These are phyloP conservation scores for Ailanthus altissimus DNA, from an alignment of 345 rosid genomes.

Conservation along the genomic window DNA sequence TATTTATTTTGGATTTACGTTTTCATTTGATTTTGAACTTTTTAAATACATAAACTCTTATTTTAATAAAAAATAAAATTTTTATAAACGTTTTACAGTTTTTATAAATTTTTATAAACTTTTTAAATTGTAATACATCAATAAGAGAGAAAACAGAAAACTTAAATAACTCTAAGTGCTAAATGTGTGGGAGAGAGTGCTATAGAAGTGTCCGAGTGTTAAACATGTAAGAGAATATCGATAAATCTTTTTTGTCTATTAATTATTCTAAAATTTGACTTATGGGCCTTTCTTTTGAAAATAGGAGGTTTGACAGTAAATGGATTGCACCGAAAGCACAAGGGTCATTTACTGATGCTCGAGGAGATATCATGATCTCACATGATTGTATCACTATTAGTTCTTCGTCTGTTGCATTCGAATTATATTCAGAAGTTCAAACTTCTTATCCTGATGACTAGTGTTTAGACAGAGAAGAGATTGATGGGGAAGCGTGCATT, in stretches of 20 bases:
- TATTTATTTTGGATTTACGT: too few species aligned
- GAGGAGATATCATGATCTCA: constrained; percentile 92
- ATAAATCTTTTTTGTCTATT: constrained; percentile 22
- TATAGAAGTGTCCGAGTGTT: too few species aligned
- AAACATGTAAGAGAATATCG: too few species aligned
- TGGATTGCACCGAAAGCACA: constrained; percentile 98
- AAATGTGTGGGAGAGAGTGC: too few species aligned
- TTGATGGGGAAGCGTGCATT: constrained; percentile 36
- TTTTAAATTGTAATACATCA: too few species aligned
- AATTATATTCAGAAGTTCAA: constrained; percentile 68
- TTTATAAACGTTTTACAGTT: too few species aligned
- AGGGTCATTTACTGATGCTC: constrained; percentile 94
- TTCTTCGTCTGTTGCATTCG: constrained; percentile 90
- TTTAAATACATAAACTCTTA: too few species aligned
- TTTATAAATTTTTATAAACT: too few species aligned
- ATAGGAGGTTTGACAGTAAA: constrained; percentile 94
- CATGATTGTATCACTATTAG: constrained; percentile 77
- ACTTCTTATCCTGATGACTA: constrained; percentile 72
- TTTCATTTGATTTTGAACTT: too few species aligned
- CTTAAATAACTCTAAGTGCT: too few species aligned
- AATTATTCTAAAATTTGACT: constrained; percentile 21
- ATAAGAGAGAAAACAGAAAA: too few species aligned
- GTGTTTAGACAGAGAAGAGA: constrained; percentile 47
- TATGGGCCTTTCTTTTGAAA: constrained; percentile 25
- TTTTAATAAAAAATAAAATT: too few species aligned